Evolutionary conservation across 345 rosid genomes (phyloP), one percentile per base, ranked within the genome.

Genomic region (Salix exigua): DNA sequence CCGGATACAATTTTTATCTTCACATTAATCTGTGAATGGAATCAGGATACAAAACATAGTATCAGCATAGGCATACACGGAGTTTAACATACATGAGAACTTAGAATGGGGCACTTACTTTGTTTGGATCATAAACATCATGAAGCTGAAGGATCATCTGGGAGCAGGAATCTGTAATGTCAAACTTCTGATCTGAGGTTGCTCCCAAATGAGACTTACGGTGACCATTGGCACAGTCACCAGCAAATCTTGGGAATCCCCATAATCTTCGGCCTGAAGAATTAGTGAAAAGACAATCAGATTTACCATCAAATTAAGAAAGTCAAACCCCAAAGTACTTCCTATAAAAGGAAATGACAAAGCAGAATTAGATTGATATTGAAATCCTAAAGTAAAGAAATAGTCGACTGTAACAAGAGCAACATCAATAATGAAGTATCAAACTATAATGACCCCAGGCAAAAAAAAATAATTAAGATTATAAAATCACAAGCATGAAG

Each of bases 91-190:
- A 48, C 33, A 79, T 53, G 48, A 16, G 21, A 11, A 46, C 55
- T 58, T 4, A 71, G 11, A 67, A 60, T 1, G 6, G 60, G n/a
- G 48, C 31, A 68, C 76, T 46, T 75, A 89, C 99, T 90, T 94
- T 94, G 76, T 96, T 91, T 23, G 97, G 98, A 85, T 96, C 98
- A 77, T 94, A 96, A 77, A 96, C 97, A 86, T 96, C 98, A 35
- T 96, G 98, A 65, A 94, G 97, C 89, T 88, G 98, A 78, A 96
- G 97, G 70, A 96, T 91, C 99, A 96, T 92, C 75, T 94, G 99
- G 44, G 99, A 96, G 86, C 97, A 96, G 9, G 91, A 86, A 84
- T 96, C 97, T 0, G 94, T 92, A 31, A 94, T 91, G 72, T 94
- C 99, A 77, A 72, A 75, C 70, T 86, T 94, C 83, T 89, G 88